Evolutionary conservation across 176 grass and related monocot genomes (phyloP).

Genomic region (Eragrostis curvula): DNA sequence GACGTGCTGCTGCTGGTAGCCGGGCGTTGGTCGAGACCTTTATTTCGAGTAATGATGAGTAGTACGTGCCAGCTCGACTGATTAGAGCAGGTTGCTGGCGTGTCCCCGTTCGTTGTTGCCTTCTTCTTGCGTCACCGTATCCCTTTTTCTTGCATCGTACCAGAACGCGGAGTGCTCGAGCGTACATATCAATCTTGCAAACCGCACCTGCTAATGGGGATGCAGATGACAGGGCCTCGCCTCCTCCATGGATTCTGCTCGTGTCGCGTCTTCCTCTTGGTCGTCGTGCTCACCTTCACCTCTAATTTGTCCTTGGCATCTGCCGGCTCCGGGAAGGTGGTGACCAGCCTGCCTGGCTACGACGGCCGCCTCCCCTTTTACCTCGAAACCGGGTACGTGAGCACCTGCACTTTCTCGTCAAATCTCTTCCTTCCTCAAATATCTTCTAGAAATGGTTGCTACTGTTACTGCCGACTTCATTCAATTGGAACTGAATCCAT

Average conservation of each 20-base stretch:
- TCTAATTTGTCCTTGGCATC: no score
- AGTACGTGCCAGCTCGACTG: no score
- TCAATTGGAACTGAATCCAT: not conserved
- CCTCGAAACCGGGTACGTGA: slow-evolving; percentile 65
- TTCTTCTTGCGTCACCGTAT: no score
- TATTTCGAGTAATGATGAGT: no score
- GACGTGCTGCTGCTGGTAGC: no score
- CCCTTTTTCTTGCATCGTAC: no score
- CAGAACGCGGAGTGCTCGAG: no score
- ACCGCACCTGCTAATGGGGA: not conserved
- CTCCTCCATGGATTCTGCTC: not conserved
- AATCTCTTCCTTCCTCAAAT: no score
- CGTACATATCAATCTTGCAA: no score
- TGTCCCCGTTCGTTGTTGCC: no score
- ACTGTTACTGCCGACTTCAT: not conserved
- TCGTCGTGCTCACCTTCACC: not conserved
- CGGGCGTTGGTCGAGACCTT: no score
- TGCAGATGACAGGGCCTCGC: not conserved
- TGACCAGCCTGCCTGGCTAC: slow-evolving; percentile 66
- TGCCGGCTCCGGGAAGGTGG: not conserved
- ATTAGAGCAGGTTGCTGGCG: no score
- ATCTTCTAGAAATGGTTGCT: not conserved
- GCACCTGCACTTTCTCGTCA: not conserved
- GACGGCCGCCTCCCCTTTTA: slow-evolving; percentile 54
- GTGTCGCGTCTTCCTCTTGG: not conserved